phyloP scores from a whole-genome alignment of 495 filamentous ascomycete species.

The Podospora sp. region DNA sequence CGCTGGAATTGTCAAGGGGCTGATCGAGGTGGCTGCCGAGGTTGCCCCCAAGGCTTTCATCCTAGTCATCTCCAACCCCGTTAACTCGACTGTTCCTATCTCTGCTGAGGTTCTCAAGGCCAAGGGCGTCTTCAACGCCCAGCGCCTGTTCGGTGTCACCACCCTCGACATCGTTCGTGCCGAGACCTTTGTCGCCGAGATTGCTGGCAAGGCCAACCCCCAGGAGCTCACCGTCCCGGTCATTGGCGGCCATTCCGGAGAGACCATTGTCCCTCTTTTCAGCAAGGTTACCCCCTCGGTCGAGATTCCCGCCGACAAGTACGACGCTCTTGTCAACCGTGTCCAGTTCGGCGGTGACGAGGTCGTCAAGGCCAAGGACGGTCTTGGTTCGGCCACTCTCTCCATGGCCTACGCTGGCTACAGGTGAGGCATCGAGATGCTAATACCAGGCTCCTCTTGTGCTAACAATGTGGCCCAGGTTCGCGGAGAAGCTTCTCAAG shows the following conservation, averaged over 20 bases:
- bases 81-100: slow-evolving; percentile 98
- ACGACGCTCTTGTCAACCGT: slow-evolving; percentile 83
- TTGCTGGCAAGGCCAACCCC: slow-evolving; percentile 79
- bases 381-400: slow-evolving; percentile 90
- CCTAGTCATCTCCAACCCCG: slow-evolving; percentile 97
- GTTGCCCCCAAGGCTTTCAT: slow-evolving; percentile 87
- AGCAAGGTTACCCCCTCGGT: slow-evolving; percentile 81
- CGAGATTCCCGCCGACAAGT: slow-evolving; percentile 81
- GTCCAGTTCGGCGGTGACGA: slow-evolving; percentile 99
- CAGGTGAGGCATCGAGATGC: slow-evolving; percentile 56
- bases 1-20: slow-evolving; percentile 86
- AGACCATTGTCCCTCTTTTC: slow-evolving; percentile 97
- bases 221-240: slow-evolving; percentile 84
- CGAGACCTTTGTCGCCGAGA: slow-evolving; percentile 91
- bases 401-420: slow-evolving; percentile 98
- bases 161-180: slow-evolving; percentile 97
- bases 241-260: slow-evolving; percentile 94
- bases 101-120: slow-evolving; percentile 93
- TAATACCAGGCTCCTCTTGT: not conserved
- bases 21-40: slow-evolving; percentile 84
- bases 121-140: slow-evolving; percentile 87
- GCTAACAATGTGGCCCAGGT: slow-evolving; percentile 56
- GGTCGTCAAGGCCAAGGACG: slow-evolving; percentile 97
- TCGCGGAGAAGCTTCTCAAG: slow-evolving; percentile 90
- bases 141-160: slow-evolving; percentile 96